Evolutionary conservation across 108 stramenopile species (phyloP).

Genomic region (Discostella stelligeroides): DNA sequence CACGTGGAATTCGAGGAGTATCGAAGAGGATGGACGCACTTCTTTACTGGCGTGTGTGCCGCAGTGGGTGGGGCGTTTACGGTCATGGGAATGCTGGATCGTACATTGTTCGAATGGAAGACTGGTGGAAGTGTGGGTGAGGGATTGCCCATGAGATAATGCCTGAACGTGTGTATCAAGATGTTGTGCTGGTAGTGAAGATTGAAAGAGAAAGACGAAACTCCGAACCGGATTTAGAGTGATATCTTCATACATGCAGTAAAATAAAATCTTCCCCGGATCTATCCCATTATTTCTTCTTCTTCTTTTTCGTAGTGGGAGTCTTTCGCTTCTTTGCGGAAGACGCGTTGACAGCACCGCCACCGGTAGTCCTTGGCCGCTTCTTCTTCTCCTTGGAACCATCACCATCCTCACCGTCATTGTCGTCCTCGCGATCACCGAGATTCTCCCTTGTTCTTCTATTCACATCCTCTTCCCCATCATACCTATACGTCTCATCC

Average conservation of each 20-base stretch:
- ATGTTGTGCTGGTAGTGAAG: too few relatives aligned
- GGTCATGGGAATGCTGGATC: conserved; percentile 84
- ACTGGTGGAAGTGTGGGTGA: conserved; percentile 9
- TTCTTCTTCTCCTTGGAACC: conserved; percentile 19
- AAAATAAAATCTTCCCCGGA: too few relatives aligned
- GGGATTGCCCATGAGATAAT: too few relatives aligned
- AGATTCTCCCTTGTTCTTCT: neutral
- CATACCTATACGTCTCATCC: conserved; percentile 54
- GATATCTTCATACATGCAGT: too few relatives aligned
- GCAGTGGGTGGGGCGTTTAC: conserved; percentile 89
- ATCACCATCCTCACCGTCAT: neutral
- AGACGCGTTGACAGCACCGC: too few relatives aligned
- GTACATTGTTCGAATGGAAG: conserved; percentile 60
- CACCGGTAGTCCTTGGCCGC: neutral
- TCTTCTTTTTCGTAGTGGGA: neutral
- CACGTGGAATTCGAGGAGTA: conserved; percentile 93
- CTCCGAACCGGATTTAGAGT: too few relatives aligned
- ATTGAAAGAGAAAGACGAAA: too few relatives aligned
- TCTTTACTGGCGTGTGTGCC: conserved; percentile 87
- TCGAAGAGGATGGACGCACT: conserved; percentile 79
- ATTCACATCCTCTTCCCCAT: conserved; percentile 60
- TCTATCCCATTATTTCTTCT: too few relatives aligned
- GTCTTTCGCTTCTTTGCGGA: conserved; percentile 21
- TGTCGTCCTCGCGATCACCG: conserved; percentile 15
- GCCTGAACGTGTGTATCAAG: too few relatives aligned